A percentile compares a stretch with the other conserved stretches of the same genome.
Evolutionary conservation across 768 basidiomycete species (phyloP).

Genomic region (Leccinum variicolor): DNA sequence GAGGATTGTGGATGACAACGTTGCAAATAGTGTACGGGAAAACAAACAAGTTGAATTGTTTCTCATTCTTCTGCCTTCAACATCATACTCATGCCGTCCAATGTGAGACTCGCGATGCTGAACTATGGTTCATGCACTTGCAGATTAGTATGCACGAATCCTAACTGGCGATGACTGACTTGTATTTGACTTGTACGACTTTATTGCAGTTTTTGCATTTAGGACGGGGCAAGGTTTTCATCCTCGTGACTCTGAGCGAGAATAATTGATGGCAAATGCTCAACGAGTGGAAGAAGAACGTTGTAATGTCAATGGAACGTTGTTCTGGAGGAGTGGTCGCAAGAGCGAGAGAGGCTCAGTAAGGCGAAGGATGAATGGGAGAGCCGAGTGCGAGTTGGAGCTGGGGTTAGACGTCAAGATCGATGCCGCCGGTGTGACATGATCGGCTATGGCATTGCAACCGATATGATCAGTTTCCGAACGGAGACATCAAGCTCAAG

Average conservation of each 20-base stretch:
- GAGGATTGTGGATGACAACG: not conserved
- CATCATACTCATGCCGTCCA: no score
- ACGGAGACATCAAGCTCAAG: constrained; percentile 28
- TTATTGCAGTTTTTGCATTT: no score
- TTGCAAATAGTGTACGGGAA: not conserved
- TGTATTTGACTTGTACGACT: no score
- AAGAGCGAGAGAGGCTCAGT: constrained; percentile 72
- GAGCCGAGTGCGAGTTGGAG: constrained; percentile 50
- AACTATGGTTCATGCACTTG: no score
- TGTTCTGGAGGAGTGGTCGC: constrained; percentile 79
- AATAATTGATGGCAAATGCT: constrained; percentile 52
- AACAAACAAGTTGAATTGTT: no score
- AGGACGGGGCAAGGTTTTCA: no score
- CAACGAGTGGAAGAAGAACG: constrained; percentile 71
- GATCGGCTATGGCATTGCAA: constrained; percentile 34
- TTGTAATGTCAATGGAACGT: constrained; percentile 76
- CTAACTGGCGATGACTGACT: no score
- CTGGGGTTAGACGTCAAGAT: constrained; percentile 46
- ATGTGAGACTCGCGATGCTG: no score
- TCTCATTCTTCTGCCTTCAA: no score
- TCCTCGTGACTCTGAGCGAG: constrained; percentile 38
- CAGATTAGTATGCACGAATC: no score
- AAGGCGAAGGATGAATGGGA: constrained; percentile 85
- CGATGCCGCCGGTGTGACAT: constrained; percentile 32
- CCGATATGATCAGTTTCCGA: constrained; percentile 32